Conservation (phyloP, 2,329 filamentous ascomycete species). For the Colletotrichum karsti region DNA sequence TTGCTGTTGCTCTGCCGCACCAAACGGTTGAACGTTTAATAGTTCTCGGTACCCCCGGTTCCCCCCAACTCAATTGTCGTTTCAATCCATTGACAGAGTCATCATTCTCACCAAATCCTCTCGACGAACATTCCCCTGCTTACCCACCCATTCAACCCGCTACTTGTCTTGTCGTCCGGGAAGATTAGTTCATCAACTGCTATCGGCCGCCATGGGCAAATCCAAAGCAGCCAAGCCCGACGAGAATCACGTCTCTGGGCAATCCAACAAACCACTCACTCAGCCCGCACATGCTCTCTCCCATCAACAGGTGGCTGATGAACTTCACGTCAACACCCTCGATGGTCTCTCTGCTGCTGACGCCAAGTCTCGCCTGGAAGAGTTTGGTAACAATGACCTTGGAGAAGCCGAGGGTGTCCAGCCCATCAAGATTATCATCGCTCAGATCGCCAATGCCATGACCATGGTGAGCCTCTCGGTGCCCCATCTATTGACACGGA, state of each 20-base stretch:
- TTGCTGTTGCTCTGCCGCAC: background rate
- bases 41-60: no score
- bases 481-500: rapidly evolving
- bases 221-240: slow-evolving; percentile 11
- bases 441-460: slow-evolving; percentile 73
- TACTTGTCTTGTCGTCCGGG: no score
- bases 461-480: slow-evolving; percentile 52
- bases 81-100: background rate
- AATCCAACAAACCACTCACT: slow-evolving; percentile 54
- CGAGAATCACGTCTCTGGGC: slow-evolving; percentile 42
- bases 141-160: no score
- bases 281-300: slow-evolving; percentile 66
- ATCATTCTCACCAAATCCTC: background rate
- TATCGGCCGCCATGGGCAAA: slow-evolving; percentile 3
- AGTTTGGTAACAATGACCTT: slow-evolving; percentile 67
- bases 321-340: slow-evolving; percentile 60
- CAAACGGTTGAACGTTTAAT: no score
- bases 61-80: background rate
- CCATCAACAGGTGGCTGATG: slow-evolving; percentile 54
- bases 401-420: slow-evolving; percentile 64
- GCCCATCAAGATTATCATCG: slow-evolving; percentile 65
- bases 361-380: slow-evolving; percentile 58
- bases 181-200: no score
- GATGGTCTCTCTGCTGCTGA: slow-evolving; percentile 63
- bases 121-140: no score